phyloP scores from a whole-genome alignment of 345 rosid genomes.

The Linum trigynum region DNA sequence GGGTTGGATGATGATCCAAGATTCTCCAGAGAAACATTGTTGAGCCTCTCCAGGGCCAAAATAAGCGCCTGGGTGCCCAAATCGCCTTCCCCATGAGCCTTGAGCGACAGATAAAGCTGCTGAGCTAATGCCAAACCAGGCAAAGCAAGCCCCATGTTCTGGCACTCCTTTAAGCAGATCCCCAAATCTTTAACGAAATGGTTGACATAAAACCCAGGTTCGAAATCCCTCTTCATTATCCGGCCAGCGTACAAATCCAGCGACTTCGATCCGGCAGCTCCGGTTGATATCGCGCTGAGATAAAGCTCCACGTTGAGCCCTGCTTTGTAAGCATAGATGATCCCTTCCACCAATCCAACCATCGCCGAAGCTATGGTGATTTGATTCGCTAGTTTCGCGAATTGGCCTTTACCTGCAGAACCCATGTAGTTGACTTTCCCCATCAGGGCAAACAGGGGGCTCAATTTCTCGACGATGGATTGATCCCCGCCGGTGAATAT shows the following conservation, averaged over 20 bases:
- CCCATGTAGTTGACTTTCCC: constrained; percentile 87
- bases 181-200: constrained; percentile 87
- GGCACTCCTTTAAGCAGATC: constrained; percentile 78
- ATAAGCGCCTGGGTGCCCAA: constrained; percentile 77
- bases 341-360: constrained; percentile 81
- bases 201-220: constrained; percentile 73
- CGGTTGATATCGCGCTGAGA: constrained; percentile 49
- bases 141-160: constrained; percentile 71
- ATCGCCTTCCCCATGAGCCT: constrained; percentile 78
- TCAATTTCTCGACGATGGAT: constrained; percentile 30
- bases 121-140: constrained; percentile 84
- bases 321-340: constrained; percentile 61
- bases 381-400: constrained; percentile 72
- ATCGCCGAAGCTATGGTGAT: constrained; percentile 71
- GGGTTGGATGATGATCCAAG: constrained; percentile 2
- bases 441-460: constrained; percentile 51
- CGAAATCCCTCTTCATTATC: constrained; percentile 73
- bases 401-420: constrained; percentile 64
- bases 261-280: constrained; percentile 74
- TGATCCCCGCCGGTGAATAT: constrained; percentile 77
- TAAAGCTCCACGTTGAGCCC: constrained; percentile 60
- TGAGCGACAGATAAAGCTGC: constrained; percentile 83
- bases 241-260: constrained; percentile 52
- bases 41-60: constrained; percentile 76
- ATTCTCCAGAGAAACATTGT: constrained; percentile 44